Conservation (phyloP, 179 eudicot species). For the Nepenthes alata region DNA sequence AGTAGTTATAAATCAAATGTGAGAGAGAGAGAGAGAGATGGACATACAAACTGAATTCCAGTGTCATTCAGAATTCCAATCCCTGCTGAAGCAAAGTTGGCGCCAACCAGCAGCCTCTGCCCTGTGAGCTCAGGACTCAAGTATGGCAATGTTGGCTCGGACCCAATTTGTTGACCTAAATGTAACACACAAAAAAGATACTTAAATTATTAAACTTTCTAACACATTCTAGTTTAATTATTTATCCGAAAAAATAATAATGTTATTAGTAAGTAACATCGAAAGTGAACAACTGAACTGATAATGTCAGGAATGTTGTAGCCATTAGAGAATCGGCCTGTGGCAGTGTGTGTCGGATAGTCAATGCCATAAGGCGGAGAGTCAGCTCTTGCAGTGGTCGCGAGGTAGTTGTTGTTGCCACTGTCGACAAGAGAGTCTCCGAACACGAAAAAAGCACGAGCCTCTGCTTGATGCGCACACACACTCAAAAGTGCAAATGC, state of each 20-base stretch:
- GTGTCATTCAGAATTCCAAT: slow-evolving; percentile 86
- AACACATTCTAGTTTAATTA: too few relatives aligned
- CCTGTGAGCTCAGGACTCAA: slow-evolving; percentile 52
- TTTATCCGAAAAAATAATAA: too few relatives aligned
- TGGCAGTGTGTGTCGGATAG: slow-evolving; percentile 34
- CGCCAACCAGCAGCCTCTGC: slow-evolving; percentile 45
- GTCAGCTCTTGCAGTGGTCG: slow-evolving; percentile 39
- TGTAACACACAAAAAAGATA: neutral
- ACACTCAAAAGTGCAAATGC: slow-evolving; percentile 1
- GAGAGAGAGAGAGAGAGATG: neutral
- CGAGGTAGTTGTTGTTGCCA: slow-evolving; percentile 38
- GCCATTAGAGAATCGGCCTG: slow-evolving; percentile 68
- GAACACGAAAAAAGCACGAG: slow-evolving; percentile 60
- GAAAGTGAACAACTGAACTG: slow-evolving; percentile 24
- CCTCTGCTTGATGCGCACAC: slow-evolving; percentile 5
- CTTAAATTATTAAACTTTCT: neutral
- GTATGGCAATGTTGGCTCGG: slow-evolving; percentile 63
- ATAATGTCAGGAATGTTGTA: slow-evolving; percentile 53
- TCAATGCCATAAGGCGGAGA: slow-evolving; percentile 41
- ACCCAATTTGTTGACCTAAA: slow-evolving; percentile 49
- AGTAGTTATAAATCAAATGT: too few relatives aligned
- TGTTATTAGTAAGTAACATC: too few relatives aligned
- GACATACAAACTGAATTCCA: slow-evolving; percentile 71
- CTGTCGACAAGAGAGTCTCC: slow-evolving; percentile 51
- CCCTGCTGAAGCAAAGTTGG: slow-evolving; percentile 91